Base-by-base conservation (phyloP, 2,329 filamentous ascomycete genomes). In the Cordyceps cicadae region DNA sequence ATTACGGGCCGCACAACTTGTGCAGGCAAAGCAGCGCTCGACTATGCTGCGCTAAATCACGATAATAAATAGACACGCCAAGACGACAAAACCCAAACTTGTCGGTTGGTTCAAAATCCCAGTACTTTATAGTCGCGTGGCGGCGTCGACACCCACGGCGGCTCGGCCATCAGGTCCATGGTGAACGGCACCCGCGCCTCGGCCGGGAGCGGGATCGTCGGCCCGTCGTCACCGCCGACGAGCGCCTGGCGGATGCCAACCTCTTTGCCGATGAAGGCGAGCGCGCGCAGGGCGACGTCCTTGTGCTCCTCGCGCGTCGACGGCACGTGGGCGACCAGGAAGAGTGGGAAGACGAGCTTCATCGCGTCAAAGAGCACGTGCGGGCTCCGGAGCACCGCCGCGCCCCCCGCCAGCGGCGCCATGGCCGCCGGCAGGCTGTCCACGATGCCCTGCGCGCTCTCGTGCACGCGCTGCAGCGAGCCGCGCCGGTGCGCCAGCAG, bases 291-390 rank as follows among this genome's bases (percentile, higher is more conserved):
- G 11, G 75, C 75, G 14, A 63, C 61, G 2, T 61, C 59, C 26
- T 67, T 67, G 49, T 75, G 68, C 34, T 69, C 67, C 1, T 65
- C 60, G 34, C 68, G 66, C n/a, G 69, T 68, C 4, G 70, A 64
- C 3, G 67, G 62, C 7, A 70, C 63, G 14, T 70, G 59, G 39
- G 69, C 71, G 21, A 76, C 64, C 1, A 68, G 61, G 7, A 69
- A 70, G 21, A 76, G 67, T 9, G 75, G 75, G 71, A 74, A 77
- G 17, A 76, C 67, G 32, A 76, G 62, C 66, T 70, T 71, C 45
- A 76, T 60, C 1, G 72, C 73, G 32, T 75, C 72, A 58, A 75
- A 75, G 45, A 75, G 63, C 12, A 68, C 66, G 46, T 65, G 67
- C 24, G 73, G 74, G 41, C 65, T 63, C 2, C 63, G 62, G 26